Percentiles rank a stretch among this genome's conserved stretches.
These are phyloP conservation scores for Hypsizygus ulmarius DNA, from an alignment of 1,284 basidiomycete genomes.

Conservation along the genomic window DNA sequence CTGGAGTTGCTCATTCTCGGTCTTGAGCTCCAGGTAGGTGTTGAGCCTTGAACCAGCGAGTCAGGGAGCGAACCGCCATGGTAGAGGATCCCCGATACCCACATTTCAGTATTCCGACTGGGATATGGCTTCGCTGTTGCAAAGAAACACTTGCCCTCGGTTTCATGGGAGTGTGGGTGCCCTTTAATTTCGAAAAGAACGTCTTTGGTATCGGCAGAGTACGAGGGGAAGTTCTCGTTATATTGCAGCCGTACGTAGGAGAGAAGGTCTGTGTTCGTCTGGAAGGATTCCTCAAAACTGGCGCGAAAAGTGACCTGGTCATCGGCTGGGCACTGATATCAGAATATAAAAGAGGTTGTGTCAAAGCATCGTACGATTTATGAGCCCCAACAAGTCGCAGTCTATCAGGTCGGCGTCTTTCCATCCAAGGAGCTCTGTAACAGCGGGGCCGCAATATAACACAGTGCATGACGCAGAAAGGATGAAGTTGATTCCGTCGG, in stretches of 20 bases:
- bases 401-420: constrained; percentile 71
- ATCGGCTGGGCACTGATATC: constrained; percentile 41
- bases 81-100: constrained; percentile 23
- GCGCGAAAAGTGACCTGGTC: constrained; percentile 58
- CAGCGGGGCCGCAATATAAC: constrained; percentile 68
- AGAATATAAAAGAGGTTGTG: constrained; percentile 10
- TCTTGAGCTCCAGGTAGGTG: constrained; percentile 74
- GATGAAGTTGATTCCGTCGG: constrained; percentile 70
- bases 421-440: constrained; percentile 75
- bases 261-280: constrained; percentile 45
- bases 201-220: constrained; percentile 36
- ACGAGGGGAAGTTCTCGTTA: constrained; percentile 27
- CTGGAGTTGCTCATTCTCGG: constrained; percentile 71
- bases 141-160: constrained; percentile 58
- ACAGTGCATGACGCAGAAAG: constrained; percentile 61
- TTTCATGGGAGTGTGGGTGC: constrained; percentile 50
- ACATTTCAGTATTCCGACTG: constrained; percentile 70
- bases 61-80: not conserved
- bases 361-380: constrained; percentile 51
- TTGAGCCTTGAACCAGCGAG: constrained; percentile 54
- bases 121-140: constrained; percentile 76
- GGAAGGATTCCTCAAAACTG: constrained; percentile 55
- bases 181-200: constrained; percentile 75
- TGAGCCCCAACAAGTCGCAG: constrained; percentile 57
- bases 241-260: constrained; percentile 64